These are phyloP conservation scores for Phyllosticta ampelicida DNA, from an alignment of 2,329 filamentous ascomycete genomes.

Conservation along the genomic window DNA sequence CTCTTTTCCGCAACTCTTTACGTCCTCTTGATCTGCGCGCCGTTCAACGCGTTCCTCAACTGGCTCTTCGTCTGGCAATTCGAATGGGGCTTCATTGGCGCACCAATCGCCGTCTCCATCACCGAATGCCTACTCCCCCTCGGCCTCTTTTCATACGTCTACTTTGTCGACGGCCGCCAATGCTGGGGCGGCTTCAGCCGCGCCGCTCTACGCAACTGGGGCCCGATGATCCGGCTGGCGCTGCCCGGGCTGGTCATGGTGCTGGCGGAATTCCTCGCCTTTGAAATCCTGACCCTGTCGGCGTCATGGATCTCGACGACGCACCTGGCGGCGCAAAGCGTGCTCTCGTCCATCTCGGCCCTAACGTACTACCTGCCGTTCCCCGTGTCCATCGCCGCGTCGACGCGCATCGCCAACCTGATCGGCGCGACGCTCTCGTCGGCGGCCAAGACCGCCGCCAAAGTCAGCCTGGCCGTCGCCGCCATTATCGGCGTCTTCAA, in stretches of 20 bases:
- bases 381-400: conserved; percentile 77
- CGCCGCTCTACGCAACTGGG: conserved; percentile 62
- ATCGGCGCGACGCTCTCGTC: conserved; percentile 77
- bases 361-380: conserved; percentile 90
- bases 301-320: conserved; percentile 69
- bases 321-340: conserved; percentile 70
- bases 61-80: conserved; percentile 64
- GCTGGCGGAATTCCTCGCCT: conserved; percentile 47
- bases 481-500: conserved; percentile 70
- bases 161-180: conserved; percentile 56
- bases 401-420: conserved; percentile 80
- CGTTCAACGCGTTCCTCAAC: conserved; percentile 70
- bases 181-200: conserved; percentile 71
- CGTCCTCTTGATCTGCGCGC: conserved; percentile 71
- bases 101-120: conserved; percentile 64
- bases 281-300: conserved; percentile 51
- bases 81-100: conserved; percentile 55
- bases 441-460: conserved; percentile 70
- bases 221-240: conserved; percentile 77
- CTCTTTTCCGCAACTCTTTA: conserved; percentile 77
- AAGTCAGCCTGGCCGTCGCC: conserved; percentile 59
- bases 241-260: conserved; percentile 90
- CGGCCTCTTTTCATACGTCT: conserved; percentile 62
- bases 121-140: conserved; percentile 66
- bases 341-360: conserved; percentile 65